Evolutionary conservation across 108 stramenopile genomes (phyloP).

Genomic region (Cyclostephanos invisitatus): DNA sequence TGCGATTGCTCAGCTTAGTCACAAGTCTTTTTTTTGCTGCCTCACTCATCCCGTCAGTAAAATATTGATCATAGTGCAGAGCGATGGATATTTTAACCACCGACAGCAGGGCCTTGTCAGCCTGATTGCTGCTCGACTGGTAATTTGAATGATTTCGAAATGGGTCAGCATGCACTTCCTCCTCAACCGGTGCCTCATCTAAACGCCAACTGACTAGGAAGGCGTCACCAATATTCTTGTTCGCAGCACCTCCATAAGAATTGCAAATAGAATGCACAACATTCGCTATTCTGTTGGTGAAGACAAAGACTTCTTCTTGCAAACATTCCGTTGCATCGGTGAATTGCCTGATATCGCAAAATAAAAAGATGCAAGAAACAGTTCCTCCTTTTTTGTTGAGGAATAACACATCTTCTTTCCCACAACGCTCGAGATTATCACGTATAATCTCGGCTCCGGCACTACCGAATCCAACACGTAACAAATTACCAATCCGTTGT

Average conservation of each 20-base stretch:
- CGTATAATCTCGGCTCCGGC: constrained; percentile 94
- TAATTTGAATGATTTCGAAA: not conserved
- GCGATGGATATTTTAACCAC: constrained; percentile 86
- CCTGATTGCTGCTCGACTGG: constrained; percentile 68
- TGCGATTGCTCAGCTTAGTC: constrained; percentile 68
- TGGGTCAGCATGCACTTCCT: constrained; percentile 16
- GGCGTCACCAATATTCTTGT: constrained; percentile 96
- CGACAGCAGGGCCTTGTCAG: constrained; percentile 80
- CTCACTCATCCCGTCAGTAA: constrained; percentile 67
- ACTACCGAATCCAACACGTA: constrained; percentile 96
- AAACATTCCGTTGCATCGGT: constrained; percentile 94
- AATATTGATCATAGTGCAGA: constrained; percentile 71
- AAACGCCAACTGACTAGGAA: constrained; percentile 89
- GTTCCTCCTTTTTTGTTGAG: constrained; percentile 70
- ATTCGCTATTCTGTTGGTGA: constrained; percentile 91
- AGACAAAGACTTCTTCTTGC: constrained; percentile 95
- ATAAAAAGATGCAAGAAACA: constrained; percentile 89
- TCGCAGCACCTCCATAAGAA: constrained; percentile 79
- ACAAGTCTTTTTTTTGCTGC: constrained; percentile 55
- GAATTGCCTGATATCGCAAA: constrained; percentile 95
- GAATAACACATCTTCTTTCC: constrained; percentile 68
- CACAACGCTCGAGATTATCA: constrained; percentile 75
- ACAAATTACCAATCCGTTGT: constrained; percentile 86
- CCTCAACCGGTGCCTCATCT: constrained; percentile 45
- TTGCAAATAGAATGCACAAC: constrained; percentile 89